A percentile compares a stretch with the other conserved stretches of the same genome.
Conservation (phyloP, 2,329 filamentous ascomycete genomes). For the Hirsutella minnesotensis region DNA sequence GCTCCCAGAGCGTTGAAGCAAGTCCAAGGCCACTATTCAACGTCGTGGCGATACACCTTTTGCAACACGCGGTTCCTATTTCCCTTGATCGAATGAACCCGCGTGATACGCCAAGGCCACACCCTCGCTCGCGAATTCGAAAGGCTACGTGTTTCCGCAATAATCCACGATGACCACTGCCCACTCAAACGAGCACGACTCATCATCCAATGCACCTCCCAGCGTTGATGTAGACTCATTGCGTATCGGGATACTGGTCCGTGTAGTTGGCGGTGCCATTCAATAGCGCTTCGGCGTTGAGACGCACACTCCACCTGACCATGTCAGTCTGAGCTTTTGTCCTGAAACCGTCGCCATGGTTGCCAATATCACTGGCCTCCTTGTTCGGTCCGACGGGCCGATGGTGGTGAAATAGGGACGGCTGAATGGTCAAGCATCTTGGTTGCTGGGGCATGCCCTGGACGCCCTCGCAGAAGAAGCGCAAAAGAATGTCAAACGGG, state of each 20-base stretch:
- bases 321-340: constrained; percentile 20
- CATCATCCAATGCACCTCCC: background rate
- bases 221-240: background rate
- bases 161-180: background rate
- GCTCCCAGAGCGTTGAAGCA: too few species aligned
- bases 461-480: constrained; percentile 31
- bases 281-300: constrained; percentile 26
- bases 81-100: too few species aligned
- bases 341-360: constrained; percentile 12
- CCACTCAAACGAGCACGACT: background rate
- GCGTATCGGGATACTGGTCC: constrained; percentile 10
- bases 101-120: too few species aligned
- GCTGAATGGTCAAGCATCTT: constrained; percentile 27
- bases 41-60: too few species aligned
- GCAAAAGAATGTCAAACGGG: constrained; percentile 31
- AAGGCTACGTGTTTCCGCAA: too few species aligned
- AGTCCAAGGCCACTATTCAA: too few species aligned
- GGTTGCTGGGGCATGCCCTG: constrained; percentile 20
- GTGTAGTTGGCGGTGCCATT: constrained; percentile 17
- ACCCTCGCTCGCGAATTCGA: too few species aligned
- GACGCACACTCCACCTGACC: constrained; percentile 24
- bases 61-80: too few species aligned
- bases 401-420: constrained; percentile 33
- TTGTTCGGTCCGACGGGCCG: constrained; percentile 22
- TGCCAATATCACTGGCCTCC: constrained; percentile 25